Percentiles rank a stretch among this genome's conserved stretches.
phyloP scores from a whole-genome alignment of 805 yeast genomes.

The Hermanozyma aechmeae region DNA sequence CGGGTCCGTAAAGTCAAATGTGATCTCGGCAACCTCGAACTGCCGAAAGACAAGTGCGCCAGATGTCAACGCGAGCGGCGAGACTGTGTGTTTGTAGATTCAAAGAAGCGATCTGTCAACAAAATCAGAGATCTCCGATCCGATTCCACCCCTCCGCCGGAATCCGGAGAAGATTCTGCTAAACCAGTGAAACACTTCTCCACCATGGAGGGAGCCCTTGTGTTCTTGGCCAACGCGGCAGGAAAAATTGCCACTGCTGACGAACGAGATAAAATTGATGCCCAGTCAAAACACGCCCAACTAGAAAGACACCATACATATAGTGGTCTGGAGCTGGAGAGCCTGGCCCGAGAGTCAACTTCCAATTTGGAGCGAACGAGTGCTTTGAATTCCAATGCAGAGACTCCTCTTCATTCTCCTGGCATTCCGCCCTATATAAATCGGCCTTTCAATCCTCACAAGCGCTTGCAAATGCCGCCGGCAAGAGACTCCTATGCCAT shows the following conservation, averaged over 20 bases:
- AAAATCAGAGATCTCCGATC: conserved; percentile 2
- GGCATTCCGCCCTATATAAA: conserved; percentile 15
- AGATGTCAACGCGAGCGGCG: conserved; percentile 76
- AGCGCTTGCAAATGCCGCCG: conserved; percentile 34
- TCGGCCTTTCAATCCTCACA: conserved; percentile 7
- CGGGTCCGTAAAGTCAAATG: conserved; percentile 79
- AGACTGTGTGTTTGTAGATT: conserved; percentile 60
- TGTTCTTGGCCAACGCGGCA: conserved; percentile 69
- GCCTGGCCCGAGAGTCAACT: no score
- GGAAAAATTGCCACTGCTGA: conserved; percentile 67
- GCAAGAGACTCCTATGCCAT: conserved; percentile 30
- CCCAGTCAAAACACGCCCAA: conserved; percentile 37
- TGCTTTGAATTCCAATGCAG: no score
- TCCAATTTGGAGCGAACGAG: no score
- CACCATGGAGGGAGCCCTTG: conserved; percentile 52
- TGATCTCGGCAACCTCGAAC: conserved; percentile 68
- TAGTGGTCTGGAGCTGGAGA: no score
- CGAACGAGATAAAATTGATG: conserved; percentile 52
- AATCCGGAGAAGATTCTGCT: neutral
- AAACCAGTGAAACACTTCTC: conserved; percentile 19
- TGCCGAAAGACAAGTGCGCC: conserved; percentile 71
- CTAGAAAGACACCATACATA: no score
- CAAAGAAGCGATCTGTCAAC: conserved; percentile 9
- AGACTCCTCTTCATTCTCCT: no score
- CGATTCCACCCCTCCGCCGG: neutral